phyloP scores from a whole-genome alignment of 768 basidiomycete species.

The Mycena albidolilacea region DNA sequence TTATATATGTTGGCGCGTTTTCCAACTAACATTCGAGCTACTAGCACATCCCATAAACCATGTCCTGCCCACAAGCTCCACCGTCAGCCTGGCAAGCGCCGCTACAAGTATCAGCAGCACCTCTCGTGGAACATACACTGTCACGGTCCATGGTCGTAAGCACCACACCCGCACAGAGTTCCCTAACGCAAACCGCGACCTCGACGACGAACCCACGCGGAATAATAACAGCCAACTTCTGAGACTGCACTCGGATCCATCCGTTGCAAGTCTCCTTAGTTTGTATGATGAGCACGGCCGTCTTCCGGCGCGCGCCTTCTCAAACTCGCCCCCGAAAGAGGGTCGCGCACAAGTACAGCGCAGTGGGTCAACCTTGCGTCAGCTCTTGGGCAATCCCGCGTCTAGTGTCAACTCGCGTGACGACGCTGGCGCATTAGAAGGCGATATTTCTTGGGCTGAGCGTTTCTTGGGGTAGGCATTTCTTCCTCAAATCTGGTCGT shows the following conservation, averaged over 20 bases:
- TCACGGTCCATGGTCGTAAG: slow-evolving; percentile 77
- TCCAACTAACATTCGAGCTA: slow-evolving; percentile 26
- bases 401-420: slow-evolving; percentile 47
- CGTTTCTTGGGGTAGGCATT: slow-evolving; percentile 72
- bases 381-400: slow-evolving; percentile 73
- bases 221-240: slow-evolving; percentile 66
- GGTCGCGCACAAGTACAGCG: slow-evolving; percentile 71
- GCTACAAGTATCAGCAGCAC: slow-evolving; percentile 57
- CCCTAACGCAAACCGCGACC: slow-evolving; percentile 69
- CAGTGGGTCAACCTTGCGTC: slow-evolving; percentile 81
- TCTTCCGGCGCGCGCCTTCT: slow-evolving; percentile 73
- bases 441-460: slow-evolving; percentile 91
- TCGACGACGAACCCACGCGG: slow-evolving; percentile 53
- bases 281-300: slow-evolving; percentile 83
- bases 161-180: slow-evolving; percentile 76
- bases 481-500: not conserved
- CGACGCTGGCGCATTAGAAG: slow-evolving; percentile 63
- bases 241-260: slow-evolving; percentile 80
- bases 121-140: slow-evolving; percentile 74
- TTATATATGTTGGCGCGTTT: not conserved
- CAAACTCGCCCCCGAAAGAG: slow-evolving; percentile 66
- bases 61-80: slow-evolving; percentile 66
- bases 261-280: slow-evolving; percentile 80
- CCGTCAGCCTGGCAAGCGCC: slow-evolving; percentile 65
- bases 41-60: slow-evolving; percentile 79